phyloP scores from a whole-genome alignment of 345 rosid species.

The Excoecaria agallocha region DNA sequence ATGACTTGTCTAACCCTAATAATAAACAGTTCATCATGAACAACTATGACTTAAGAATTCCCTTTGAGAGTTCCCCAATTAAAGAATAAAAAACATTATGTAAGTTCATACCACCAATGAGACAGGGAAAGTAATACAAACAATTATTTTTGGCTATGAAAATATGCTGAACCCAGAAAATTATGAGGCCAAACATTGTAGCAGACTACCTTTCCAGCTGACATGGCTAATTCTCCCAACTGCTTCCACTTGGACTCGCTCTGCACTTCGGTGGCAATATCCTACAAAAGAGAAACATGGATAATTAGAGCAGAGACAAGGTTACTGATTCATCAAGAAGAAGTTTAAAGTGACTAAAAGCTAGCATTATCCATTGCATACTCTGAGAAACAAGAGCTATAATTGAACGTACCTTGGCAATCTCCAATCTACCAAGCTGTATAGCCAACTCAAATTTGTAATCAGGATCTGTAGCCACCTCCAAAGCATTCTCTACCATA shows the following conservation, averaged over 20 bases:
- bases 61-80: neutral
- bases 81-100: neutral
- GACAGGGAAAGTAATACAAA: neutral
- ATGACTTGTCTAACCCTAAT: neutral
- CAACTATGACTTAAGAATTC: neutral
- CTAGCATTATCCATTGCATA: neutral
- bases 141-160: neutral
- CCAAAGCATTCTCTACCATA: constrained; percentile 93
- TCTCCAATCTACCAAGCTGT: constrained; percentile 87
- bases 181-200: neutral
- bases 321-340: neutral
- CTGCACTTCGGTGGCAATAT: constrained; percentile 74
- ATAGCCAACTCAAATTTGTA: constrained; percentile 94
- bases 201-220: constrained; percentile 71
- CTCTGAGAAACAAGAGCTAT: constrained; percentile 2
- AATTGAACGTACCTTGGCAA: constrained; percentile 67
- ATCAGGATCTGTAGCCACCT: constrained; percentile 95
- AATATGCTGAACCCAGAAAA: neutral
- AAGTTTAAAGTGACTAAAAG: neutral
- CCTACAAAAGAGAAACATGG: constrained; percentile 41
- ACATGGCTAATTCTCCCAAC: constrained; percentile 96
- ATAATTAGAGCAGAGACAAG: constrained; percentile 9
- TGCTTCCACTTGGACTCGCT: constrained; percentile 99
- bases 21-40: neutral
- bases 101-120: neutral